Evolutionary conservation across 2,329 filamentous ascomycete species (phyloP).

Genomic region (Chaetomium sp.): DNA sequence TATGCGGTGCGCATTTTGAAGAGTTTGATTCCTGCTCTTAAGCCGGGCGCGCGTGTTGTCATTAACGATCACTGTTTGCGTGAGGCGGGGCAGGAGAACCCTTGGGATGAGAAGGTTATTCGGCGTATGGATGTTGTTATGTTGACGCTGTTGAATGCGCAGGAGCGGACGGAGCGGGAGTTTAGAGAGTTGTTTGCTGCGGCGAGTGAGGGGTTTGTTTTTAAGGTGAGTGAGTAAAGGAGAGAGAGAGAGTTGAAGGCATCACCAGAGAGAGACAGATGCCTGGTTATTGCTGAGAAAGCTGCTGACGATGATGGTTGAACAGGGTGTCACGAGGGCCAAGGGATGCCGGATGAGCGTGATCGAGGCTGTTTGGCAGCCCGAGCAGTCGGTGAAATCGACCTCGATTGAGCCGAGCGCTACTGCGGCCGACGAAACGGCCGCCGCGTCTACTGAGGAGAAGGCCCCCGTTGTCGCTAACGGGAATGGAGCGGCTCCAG

Average conservation of each 20-base stretch:
- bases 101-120: constrained; percentile 34
- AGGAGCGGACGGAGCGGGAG: constrained; percentile 38
- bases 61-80: constrained; percentile 37
- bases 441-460: background rate
- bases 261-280: no score
- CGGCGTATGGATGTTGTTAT: constrained; percentile 39
- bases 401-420: no score
- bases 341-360: constrained; percentile 31
- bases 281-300: no score
- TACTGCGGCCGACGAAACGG: background rate
- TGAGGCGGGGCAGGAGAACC: constrained; percentile 28
- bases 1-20: constrained; percentile 44
- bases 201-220: constrained; percentile 34
- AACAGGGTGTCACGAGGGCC: constrained; percentile 25
- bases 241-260: no score
- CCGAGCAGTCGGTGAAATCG: constrained; percentile 10
- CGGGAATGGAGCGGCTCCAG: background rate
- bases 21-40: constrained; percentile 47
- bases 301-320: background rate
- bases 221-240: constrained; percentile 24
- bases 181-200: constrained; percentile 36
- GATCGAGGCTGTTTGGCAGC: constrained; percentile 31
- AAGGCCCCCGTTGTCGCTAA: background rate
- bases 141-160: constrained; percentile 37
- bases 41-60: constrained; percentile 44